Evolutionary conservation across 2,329 filamentous ascomycete genomes (phyloP).

Genomic region (Hypomyces rosellus): DNA sequence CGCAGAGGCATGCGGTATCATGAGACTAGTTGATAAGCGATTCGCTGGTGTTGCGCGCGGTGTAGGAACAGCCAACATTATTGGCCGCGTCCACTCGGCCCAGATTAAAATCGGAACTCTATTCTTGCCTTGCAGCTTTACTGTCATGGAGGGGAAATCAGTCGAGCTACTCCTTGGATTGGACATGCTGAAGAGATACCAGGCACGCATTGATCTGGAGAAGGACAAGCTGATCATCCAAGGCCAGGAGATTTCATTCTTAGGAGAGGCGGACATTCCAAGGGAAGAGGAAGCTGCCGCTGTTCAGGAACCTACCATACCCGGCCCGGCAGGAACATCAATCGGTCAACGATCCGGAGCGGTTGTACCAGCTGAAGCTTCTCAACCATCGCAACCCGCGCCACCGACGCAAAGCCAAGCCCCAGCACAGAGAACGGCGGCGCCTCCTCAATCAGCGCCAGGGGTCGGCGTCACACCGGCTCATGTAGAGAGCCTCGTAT

Average conservation of each 20-base stretch:
- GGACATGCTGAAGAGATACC: conserved; percentile 95
- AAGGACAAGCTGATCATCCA: conserved; percentile 84
- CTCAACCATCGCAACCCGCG: conserved; percentile 15
- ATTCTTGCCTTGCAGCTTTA: conserved; percentile 90
- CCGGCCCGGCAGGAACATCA: conserved; percentile 80
- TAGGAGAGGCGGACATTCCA: conserved; percentile 92
- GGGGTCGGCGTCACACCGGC: conserved; percentile 47
- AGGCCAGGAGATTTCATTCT: conserved; percentile 79
- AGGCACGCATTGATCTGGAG: conserved; percentile 82
- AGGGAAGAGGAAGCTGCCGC: conserved; percentile 70
- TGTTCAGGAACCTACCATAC: conserved; percentile 73
- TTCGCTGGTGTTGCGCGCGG: conserved; percentile 89
- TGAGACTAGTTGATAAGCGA: conserved; percentile 87
- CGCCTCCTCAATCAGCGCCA: conserved; percentile 21
- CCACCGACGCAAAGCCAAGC: conserved; percentile 17
- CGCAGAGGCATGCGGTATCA: conserved; percentile 88
- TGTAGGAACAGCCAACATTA: conserved; percentile 88
- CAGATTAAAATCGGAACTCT: conserved; percentile 88
- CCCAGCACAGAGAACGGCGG: conserved; percentile 20
- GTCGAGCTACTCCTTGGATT: conserved; percentile 89
- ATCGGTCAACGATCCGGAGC: conserved; percentile 81
- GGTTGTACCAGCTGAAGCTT: conserved; percentile 38
- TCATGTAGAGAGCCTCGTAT: conserved; percentile 67
- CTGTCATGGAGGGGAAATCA: conserved; percentile 97
- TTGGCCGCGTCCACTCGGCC: conserved; percentile 90